These are phyloP conservation scores for Pseudogymnoascus sp. DNA, from an alignment of 2,329 filamentous ascomycete genomes.

Conservation along the genomic window DNA sequence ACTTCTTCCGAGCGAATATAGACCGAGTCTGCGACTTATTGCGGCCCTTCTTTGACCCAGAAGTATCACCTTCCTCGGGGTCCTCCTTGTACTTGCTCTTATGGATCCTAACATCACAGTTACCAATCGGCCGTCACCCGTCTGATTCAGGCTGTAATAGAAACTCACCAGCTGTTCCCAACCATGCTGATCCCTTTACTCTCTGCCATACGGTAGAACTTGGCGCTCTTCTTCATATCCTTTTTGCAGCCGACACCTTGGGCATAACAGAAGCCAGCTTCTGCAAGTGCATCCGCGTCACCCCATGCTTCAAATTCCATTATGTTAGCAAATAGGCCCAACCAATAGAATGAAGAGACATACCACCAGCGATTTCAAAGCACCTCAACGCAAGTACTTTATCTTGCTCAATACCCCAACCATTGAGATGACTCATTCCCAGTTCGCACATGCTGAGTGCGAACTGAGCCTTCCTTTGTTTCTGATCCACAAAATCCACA, in stretches of 20 bases:
- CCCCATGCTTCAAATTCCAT: conserved; percentile 61
- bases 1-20: conserved; percentile 53
- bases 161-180: conserved; percentile 88
- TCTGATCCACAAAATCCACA: conserved; percentile 62
- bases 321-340: conserved; percentile 18
- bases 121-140: conserved; percentile 15
- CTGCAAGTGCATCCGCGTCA: conserved; percentile 85
- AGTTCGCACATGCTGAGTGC: conserved; percentile 94
- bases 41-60: conserved; percentile 52
- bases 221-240: conserved; percentile 87
- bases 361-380: conserved; percentile 89
- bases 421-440: conserved; percentile 94
- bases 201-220: conserved; percentile 83
- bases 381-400: conserved; percentile 80
- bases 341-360: conserved; percentile 30
- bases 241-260: conserved; percentile 93
- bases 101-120: conserved; percentile 64
- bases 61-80: conserved; percentile 24
- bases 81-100: conserved; percentile 86
- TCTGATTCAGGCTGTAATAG: neutral
- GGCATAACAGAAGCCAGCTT: conserved; percentile 94
- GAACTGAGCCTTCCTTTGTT: conserved; percentile 85
- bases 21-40: conserved; percentile 71
- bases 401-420: conserved; percentile 94
- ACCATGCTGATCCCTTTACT: conserved; percentile 95